phyloP scores from a whole-genome alignment of 225 moss, liverwort and hornwort species.

The Thuidium tamariscinum region DNA sequence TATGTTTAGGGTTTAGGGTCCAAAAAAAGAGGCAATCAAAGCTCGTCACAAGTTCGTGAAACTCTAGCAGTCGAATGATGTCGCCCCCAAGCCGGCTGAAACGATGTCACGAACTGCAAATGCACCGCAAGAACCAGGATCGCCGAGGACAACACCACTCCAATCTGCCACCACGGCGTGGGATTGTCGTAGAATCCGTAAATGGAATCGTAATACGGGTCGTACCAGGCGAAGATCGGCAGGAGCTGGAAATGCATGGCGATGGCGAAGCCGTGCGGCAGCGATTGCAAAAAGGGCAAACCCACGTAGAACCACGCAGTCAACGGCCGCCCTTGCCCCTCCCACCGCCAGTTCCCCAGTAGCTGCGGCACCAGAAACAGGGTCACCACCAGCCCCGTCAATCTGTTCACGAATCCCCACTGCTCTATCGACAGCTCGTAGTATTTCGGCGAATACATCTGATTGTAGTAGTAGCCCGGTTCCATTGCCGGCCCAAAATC shows the following conservation, averaged over 20 bases:
- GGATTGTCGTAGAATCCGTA: neutral
- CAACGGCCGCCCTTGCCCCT: neutral
- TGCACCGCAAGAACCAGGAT: neutral
- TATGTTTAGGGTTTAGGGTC: too few species aligned
- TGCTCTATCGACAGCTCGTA: neutral
- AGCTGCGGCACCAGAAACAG: constrained; percentile 18
- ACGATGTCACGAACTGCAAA: neutral
- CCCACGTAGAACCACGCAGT: constrained; percentile 15
- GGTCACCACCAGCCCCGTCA: constrained; percentile 11
- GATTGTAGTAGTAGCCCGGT: neutral
- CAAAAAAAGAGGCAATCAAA: neutral
- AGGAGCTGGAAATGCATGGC: constrained; percentile 1
- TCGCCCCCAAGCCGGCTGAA: too few species aligned
- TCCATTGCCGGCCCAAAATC: neutral
- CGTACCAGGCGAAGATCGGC: neutral
- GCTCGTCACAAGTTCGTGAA: neutral
- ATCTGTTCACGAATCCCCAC: neutral
- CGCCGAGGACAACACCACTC: neutral
- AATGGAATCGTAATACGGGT: neutral
- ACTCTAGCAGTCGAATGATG: neutral
- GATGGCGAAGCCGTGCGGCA: neutral
- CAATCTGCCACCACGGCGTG: neutral
- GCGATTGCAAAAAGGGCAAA: constrained; percentile 4
- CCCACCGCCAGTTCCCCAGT: constrained; percentile 9
- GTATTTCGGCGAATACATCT: neutral